Base-by-base conservation (phyloP, 2,329 filamentous ascomycete genomes). In the Trichoderma sp. region DNA sequence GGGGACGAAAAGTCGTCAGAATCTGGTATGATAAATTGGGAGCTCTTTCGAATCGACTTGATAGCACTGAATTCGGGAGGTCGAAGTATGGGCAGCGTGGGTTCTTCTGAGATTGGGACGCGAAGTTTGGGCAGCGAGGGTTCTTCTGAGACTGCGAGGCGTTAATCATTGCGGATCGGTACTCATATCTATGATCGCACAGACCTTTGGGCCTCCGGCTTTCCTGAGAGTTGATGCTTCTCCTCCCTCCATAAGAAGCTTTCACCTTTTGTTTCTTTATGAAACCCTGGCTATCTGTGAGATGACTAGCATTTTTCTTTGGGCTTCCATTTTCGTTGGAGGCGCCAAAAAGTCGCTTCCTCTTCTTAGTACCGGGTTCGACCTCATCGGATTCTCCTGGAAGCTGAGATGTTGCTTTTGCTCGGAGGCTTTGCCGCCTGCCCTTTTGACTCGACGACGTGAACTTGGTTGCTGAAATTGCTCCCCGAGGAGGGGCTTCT, bases 391-490 rank as follows among this genome's bases (percentile, higher is more conserved):
- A 29, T 21, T 43, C 40, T 35, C 37, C 16, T 24, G 27, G 21
- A 19, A 27, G 29, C 21, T 24, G 24, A 1, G 35, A 21, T n/a
- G 6, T 8, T 19, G 24, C 29, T 29, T 21, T 53, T 29, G 56
- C 47, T 19, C 29, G 63, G n/a, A 64, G 63, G 43, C n/a, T 33
- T 47, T 21, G 43, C 19, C 53, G 29, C 33, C 31, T 58, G 40
- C 64, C 49, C 2, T 24, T 31, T 16, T 62, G 55, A n/a, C 53
- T 40, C n/a, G 68, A 31, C 24, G 57, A 37, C 2, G 55, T 29
- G 55, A 83, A 83, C 14, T 37, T 69, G n/a, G 79, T 81, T 10
- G 71, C 72, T 47, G 72, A 75, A 31, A 84, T 83, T 63, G 76
- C 71, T 19, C 73, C 78, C 5, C 73, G 71, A n/a, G 70, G 68